A percentile compares a stretch with the other conserved stretches of the same genome.
phyloP scores from a whole-genome alignment of 768 basidiomycete species.

The Russula sp. region DNA sequence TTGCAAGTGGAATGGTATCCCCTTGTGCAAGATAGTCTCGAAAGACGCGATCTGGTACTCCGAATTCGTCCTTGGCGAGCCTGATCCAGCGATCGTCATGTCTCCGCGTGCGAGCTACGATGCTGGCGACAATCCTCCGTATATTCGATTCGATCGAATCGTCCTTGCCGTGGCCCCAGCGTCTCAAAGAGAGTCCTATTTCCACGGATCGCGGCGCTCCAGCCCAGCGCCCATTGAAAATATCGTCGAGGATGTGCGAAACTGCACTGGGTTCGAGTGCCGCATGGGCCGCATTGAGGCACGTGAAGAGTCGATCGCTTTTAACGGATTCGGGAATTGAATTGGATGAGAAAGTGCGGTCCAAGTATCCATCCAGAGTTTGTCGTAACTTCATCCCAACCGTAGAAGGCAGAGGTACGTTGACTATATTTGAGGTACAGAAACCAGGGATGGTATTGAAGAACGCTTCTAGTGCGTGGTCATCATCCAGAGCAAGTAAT shows the following conservation, averaged over 20 bases:
- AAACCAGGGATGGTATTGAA: constrained; percentile 13
- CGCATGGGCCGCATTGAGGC: background rate
- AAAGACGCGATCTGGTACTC: background rate
- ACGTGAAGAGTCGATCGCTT: background rate
- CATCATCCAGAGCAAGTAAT: background rate
- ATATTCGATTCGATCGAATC: background rate
- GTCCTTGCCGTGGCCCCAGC: background rate
- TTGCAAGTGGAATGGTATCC: constrained; percentile 4
- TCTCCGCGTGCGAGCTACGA: background rate
- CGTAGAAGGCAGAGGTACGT: background rate
- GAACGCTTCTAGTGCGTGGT: constrained; percentile 5
- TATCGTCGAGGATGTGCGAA: background rate
- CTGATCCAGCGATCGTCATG: constrained; percentile 1
- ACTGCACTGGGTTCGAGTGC: background rate
- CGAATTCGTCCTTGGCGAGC: background rate
- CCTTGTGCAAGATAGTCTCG: background rate
- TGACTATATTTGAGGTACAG: background rate
- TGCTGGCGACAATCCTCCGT: background rate
- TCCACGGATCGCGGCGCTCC: background rate
- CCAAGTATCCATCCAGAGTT: background rate
- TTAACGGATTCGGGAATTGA: background rate
- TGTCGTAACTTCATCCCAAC: background rate
- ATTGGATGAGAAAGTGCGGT: constrained; percentile 1
- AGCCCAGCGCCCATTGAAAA: background rate
- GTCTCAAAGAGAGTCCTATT: background rate